Evolutionary conservation across 2,329 filamentous ascomycete species (phyloP), one percentile per base, ranked within the genome.

Genomic region (Colletotrichum tabaci): DNA sequence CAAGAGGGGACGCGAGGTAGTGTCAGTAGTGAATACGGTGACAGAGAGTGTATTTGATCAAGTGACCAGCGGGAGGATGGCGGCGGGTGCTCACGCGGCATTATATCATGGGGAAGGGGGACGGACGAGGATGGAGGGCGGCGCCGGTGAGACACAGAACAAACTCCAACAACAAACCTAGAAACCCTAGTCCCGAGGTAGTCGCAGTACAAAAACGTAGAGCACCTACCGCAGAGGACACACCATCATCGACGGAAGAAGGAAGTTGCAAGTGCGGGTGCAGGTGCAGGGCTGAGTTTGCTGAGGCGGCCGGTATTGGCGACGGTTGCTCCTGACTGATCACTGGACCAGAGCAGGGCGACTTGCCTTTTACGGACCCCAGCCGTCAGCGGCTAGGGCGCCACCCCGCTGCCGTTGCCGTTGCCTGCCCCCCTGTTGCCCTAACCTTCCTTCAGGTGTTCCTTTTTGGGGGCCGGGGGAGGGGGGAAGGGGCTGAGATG

Each of bases 61-160:
- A 71, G 70, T 72, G 69, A 69, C 60, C 38, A 40, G 65, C 58
- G 49, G 44, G 21, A 26, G 26, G 18, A 38, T 15, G 66, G 21
- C 18, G 23, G 44, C 40, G 60, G 69, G 58, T 69, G 69, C 69
- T 72, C 69, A 72, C 69, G 69, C n/a, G 69, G 53, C 60, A 63
- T 69, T 72, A 72, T 72, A 72, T 69, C 61, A 38, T 42, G 61
- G 57, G 57, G 65, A 50, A 67, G 62, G 52, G 47, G 44, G 23
- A 58, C 23, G 49, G 49, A 42, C 23, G 38, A 40, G 30, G 66
- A 66, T 50, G 61, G 66, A 57, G 61, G 60, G 60, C 40, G 50
- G 35, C 30, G 60, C 40, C 61, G 40, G 46, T 71, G 46, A 71
- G 68, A 71, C 68, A 71, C 38, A n/a, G 38, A 52, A 21, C 10